Evolutionary conservation across 768 basidiomycete species (phyloP), one percentile per base, ranked within the genome.

Genomic region (Phylloporus scabripes): DNA sequence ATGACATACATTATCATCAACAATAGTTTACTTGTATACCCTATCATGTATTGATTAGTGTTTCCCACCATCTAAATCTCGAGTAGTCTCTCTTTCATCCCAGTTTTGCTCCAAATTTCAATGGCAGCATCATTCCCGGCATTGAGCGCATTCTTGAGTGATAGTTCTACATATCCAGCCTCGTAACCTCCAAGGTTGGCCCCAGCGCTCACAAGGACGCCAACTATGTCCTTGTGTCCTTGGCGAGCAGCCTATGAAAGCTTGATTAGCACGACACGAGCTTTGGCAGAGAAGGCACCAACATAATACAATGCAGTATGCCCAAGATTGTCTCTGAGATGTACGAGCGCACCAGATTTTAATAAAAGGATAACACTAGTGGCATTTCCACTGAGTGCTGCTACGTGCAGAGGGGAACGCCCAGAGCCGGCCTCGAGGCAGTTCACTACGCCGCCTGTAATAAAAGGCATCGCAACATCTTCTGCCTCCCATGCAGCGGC

Each of bases 261-360:
- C 34, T 26, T 9, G 34, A 46, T 58, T 31, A 50, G 38, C 14
- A 29, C 42, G 45, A 49, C 11, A 18, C n/a, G 23, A 34, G 18
- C 1, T 15, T 31, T 23, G 5, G 21, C 5, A 46, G 18, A 33
- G 15, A 41, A 38, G 36, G 14, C 26, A 65, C 81, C 58, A 53
- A 87, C 87, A 66, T 91, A 87, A 66, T 92, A 92, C 14, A 92
- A 70, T 3, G 88, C 78, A 12, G 91, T 92, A 59, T 92, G 90
- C 2, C 88, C 92, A 39, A 92, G 72, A 1, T 67, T 62, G 63
- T 94, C 92, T 48, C 92, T 75, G 8, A 87, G 70, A 64, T 94
- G 91, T 18, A 93, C 91, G 12, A 90, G 70, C 1, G 90, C 88
- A 5, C 91, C 91, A 0, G 80, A 79, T 51, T 78, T 72, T 17